Evolutionary conservation across 2,329 filamentous ascomycete genomes (phyloP).

Genomic region (Aspergillus niger): DNA sequence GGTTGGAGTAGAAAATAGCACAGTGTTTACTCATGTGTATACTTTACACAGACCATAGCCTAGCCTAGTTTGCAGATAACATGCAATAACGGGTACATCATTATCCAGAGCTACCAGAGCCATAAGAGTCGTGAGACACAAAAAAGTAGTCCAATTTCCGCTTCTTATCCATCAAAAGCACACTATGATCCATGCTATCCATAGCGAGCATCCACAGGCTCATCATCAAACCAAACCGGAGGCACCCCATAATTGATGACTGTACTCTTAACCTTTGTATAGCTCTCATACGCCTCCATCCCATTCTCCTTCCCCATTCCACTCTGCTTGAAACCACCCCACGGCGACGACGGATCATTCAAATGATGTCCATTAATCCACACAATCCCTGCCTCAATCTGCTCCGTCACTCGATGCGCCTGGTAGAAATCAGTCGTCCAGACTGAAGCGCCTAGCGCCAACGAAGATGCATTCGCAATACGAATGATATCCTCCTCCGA

Average conservation of each 20-base stretch:
- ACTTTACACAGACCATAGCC: no score
- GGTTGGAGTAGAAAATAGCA: no score
- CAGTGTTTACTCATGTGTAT: no score
- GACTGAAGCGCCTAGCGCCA: conserved; percentile 53
- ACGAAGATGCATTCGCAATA: conserved; percentile 54
- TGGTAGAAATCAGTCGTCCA: conserved; percentile 55
- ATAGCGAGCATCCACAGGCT: conserved; percentile 59
- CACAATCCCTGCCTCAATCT: conserved; percentile 53
- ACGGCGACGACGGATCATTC: conserved; percentile 71
- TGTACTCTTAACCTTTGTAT: conserved; percentile 51
- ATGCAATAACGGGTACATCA: no score
- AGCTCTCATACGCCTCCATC: conserved; percentile 61
- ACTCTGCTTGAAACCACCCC: conserved; percentile 67
- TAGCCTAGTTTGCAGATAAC: no score
- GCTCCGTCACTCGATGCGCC: conserved; percentile 50
- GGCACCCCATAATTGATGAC: conserved; percentile 64
- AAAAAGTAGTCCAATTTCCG: no score
- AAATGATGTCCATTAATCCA: conserved; percentile 63
- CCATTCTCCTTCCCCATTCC: conserved; percentile 75
- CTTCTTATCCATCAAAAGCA: background rate
- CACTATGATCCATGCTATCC: conserved; percentile 43
- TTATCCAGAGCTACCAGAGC: no score
- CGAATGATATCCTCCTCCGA: conserved; percentile 50
- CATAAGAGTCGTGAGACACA: no score
- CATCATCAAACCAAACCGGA: conserved; percentile 71